Conservation (phyloP, 176 grass and related monocot species). For the Ampelocalamus luodianensis region DNA sequence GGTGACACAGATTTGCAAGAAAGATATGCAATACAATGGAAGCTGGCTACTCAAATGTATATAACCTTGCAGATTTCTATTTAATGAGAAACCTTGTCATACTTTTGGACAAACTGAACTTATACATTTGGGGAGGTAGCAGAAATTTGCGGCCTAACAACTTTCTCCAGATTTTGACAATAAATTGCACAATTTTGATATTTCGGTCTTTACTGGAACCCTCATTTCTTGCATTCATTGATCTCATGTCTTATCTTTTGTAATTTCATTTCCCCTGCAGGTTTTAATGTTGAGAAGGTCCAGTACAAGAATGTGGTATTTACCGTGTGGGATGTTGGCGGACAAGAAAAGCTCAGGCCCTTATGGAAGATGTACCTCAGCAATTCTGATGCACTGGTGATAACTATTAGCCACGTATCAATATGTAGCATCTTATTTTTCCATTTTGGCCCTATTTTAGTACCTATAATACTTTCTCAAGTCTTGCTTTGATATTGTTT, state of each 20-base stretch:
- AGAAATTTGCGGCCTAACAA: neutral
- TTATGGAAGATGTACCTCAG: slow-evolving; percentile 92
- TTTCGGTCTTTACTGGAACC: neutral
- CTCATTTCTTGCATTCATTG: slow-evolving; percentile 1
- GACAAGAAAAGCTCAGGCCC: slow-evolving; percentile 89
- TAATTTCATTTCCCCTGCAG: slow-evolving; percentile 45
- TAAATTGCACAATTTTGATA: neutral
- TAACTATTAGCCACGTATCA: neutral
- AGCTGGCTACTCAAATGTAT: neutral
- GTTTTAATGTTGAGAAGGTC: slow-evolving; percentile 96
- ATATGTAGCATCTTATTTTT: slow-evolving; percentile 19
- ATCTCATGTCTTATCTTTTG: neutral
- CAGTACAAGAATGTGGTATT: slow-evolving; percentile 94
- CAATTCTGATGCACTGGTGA: slow-evolving; percentile 94
- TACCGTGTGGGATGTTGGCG: slow-evolving; percentile 94
- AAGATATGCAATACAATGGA: neutral
- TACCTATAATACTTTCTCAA: slow-evolving; percentile 6
- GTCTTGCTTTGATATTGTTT: slow-evolving; percentile 7
- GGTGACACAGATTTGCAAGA: neutral
- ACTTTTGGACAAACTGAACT: slow-evolving; percentile 20
- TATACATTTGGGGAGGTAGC: neutral
- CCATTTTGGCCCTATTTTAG: slow-evolving; percentile 10
- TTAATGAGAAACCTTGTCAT: neutral
- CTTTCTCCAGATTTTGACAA: neutral
- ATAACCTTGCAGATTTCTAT: neutral